These are phyloP conservation scores for Magnolia sinica DNA, from an alignment of 164 flowering plant species.

Conservation along the genomic window DNA sequence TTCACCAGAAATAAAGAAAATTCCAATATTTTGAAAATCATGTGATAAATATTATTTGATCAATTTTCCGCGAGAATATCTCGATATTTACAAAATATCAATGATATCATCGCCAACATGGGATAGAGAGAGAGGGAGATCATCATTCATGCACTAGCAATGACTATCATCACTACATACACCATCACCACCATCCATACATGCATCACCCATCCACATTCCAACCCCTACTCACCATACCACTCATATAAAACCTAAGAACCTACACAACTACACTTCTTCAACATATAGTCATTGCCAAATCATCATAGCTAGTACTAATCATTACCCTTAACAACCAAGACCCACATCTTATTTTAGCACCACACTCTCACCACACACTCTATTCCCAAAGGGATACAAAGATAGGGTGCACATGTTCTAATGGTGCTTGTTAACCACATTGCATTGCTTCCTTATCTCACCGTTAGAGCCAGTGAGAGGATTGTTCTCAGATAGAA, in stretches of 20 bases:
- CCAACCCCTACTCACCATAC: conserved; percentile 5
- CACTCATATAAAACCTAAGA: conserved; percentile 6
- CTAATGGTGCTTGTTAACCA: conserved; percentile 66
- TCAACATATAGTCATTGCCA: neutral
- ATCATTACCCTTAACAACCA: neutral
- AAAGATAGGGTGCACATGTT: neutral
- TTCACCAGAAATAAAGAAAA: no score
- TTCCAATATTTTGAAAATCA: no score
- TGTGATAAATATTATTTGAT: no score
- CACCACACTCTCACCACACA: neutral
- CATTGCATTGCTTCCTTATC: conserved; percentile 82
- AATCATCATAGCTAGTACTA: conserved; percentile 1
- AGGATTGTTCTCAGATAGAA: conserved; percentile 92
- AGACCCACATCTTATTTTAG: conserved; percentile 21
- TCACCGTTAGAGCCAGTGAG: conserved; percentile 91
- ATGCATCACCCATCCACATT: conserved; percentile 17
- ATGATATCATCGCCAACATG: neutral
- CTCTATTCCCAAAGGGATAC: neutral
- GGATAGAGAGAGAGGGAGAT: neutral
- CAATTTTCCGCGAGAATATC: no score
- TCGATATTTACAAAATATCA: no score
- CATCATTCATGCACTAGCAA: conserved; percentile 13
- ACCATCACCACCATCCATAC: conserved; percentile 29
- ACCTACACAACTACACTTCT: conserved; percentile 2
- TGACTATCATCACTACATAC: conserved; percentile 7